These are phyloP conservation scores for Malus sieversii DNA, from an alignment of 306 rosid genomes.

Conservation along the genomic window DNA sequence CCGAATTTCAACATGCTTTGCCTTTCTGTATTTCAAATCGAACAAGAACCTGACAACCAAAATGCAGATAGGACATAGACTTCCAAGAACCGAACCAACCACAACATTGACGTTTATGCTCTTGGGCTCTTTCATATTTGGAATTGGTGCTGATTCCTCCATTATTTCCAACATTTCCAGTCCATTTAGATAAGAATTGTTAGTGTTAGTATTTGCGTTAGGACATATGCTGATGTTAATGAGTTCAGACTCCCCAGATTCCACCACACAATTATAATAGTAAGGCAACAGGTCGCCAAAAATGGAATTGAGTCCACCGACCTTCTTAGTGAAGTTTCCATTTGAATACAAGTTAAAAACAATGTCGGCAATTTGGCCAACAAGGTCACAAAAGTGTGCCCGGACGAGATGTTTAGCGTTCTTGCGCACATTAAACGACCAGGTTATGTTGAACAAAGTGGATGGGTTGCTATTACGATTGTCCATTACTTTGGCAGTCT, in stretches of 20 bases:
- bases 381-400: slow-evolving; percentile 32
- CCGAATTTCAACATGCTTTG: slow-evolving; percentile 9
- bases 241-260: slow-evolving; percentile 8
- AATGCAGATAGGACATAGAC: slow-evolving; percentile 13
- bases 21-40: slow-evolving; percentile 16
- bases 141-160: neutral
- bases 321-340: neutral
- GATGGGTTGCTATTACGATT: rapidly evolving
- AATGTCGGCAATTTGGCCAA: rapidly evolving
- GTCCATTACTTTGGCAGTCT: slow-evolving; percentile 15
- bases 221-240: slow-evolving; percentile 22
- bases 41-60: slow-evolving; percentile 6
- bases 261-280: slow-evolving; percentile 17
- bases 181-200: slow-evolving; percentile 36
- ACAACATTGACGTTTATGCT: neutral
- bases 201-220: rapidly evolving
- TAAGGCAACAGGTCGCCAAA: neutral
- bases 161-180: slow-evolving; percentile 31
- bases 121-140: neutral
- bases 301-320: neutral
- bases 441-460: slow-evolving; percentile 4
- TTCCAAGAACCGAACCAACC: slow-evolving; percentile 28
- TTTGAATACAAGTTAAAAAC: slow-evolving; percentile 11
- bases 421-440: slow-evolving; percentile 15
- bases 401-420: slow-evolving; percentile 20